These are phyloP conservation scores for Huntiella omanensis DNA, from an alignment of 2,329 filamentous ascomycete species.

Conservation along the genomic window DNA sequence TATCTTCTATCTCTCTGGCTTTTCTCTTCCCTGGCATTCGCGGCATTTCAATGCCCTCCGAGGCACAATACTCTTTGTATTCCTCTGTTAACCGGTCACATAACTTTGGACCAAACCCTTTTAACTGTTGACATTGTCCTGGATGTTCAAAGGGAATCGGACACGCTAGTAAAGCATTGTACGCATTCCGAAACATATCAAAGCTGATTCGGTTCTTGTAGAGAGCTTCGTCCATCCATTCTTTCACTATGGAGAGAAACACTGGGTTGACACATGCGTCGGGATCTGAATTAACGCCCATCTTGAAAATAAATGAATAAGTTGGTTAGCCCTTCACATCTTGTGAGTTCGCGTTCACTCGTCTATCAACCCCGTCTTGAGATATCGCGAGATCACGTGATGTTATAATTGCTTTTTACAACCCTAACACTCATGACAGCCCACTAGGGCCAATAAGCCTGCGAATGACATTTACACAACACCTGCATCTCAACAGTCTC, in stretches of 20 bases:
- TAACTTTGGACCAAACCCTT: constrained; percentile 53
- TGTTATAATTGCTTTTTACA: too few species aligned
- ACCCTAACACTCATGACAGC: too few species aligned
- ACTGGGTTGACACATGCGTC: constrained; percentile 44
- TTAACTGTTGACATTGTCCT: constrained; percentile 51
- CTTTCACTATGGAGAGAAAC: constrained; percentile 54
- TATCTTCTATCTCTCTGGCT: constrained; percentile 12
- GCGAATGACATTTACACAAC: too few species aligned
- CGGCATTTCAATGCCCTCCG: constrained; percentile 51
- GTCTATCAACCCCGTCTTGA: too few species aligned
- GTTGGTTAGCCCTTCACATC: too few species aligned
- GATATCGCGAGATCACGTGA: too few species aligned
- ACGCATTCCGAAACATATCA: constrained; percentile 56
- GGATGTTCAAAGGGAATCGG: constrained; percentile 55
- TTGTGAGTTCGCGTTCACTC: too few species aligned
- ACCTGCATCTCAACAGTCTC: too few species aligned
- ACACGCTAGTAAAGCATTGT: constrained; percentile 57
- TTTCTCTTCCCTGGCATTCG: constrained; percentile 17
- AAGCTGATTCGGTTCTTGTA: constrained; percentile 52
- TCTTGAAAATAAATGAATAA: too few species aligned
- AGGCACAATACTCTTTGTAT: constrained; percentile 39
- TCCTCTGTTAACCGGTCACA: constrained; percentile 48
- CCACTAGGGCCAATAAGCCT: too few species aligned
- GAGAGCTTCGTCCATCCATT: constrained; percentile 53
- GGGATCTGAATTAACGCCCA: too few species aligned